Base-by-base conservation (phyloP, 2,329 filamentous ascomycete genomes). In the Talaromyces verruculosus region DNA sequence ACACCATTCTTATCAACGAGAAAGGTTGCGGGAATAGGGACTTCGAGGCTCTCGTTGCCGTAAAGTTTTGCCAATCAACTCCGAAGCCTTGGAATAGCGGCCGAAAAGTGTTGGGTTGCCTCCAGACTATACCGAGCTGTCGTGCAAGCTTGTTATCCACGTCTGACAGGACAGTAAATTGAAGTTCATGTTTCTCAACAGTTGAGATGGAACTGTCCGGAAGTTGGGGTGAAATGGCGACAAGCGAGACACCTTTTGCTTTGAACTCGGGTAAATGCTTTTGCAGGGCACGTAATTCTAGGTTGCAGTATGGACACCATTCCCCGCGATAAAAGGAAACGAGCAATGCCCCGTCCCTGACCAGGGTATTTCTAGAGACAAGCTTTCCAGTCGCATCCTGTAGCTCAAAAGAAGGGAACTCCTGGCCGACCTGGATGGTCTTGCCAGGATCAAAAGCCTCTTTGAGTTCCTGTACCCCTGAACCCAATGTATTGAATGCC, bases 281-380 rank as follows among this genome's bases (percentile, higher is more conserved):
- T 65, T 82, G 79, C 0, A 82, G 70, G 22, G 72, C 71, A 5
- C 63, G 70, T 22, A 82, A 71, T 1, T 75, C 74, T 17, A 82
- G 61, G 70, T 82, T 82, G 74, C 81, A 83, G 74, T 74, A 82
- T 0, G 81, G 80, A 65, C 81, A 83, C 81, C 81, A 83, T 61
- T 74, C 72, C 17, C 80, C 80, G 57, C 81, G 81, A 72, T 83
- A 82, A 72, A 83, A 83, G n/a, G 77, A 79, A 53, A 83, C 73
- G 33, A 83, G 73, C 19, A 83, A 66, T 1, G 75, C 72, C 2
- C 75, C 77, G 13, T 73, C 69, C 37, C 68, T 63, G 30, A 78
- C 72, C 13, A 79, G 76, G 10, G 72, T 69, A 11, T 60, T 65
- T 65, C 73, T 77, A 2, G 72, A 72, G 1, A 80, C 73, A 37